These are phyloP conservation scores for Fusarium sp. DNA, from an alignment of 2,329 filamentous ascomycete species.

Conservation along the genomic window DNA sequence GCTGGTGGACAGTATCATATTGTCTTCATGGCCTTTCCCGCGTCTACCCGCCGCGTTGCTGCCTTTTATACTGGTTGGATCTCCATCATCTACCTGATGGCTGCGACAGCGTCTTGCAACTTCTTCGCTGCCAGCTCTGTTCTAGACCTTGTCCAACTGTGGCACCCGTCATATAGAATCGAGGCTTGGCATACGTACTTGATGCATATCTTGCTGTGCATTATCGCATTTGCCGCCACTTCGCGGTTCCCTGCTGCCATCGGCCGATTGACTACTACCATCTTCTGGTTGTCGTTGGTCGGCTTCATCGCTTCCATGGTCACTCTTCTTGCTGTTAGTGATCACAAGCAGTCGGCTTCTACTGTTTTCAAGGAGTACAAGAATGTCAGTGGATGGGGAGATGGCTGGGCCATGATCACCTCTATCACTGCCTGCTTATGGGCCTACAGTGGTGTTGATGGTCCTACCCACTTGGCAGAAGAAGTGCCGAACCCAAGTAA, in stretches of 20 bases:
- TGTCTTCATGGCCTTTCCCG: constrained; percentile 40
- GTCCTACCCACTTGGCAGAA: constrained; percentile 36
- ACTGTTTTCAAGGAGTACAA: constrained; percentile 37
- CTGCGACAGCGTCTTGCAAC: constrained; percentile 39
- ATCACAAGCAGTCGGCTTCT: constrained; percentile 25
- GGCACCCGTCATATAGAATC: constrained; percentile 31
- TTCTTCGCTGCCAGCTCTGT: constrained; percentile 41
- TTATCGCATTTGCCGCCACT: constrained; percentile 33
- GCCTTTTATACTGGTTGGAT: constrained; percentile 41
- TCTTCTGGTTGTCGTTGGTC: constrained; percentile 36
- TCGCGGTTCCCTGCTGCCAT: constrained; percentile 37
- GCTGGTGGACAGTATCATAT: constrained; percentile 43
- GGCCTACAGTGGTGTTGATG: constrained; percentile 39
- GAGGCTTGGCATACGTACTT: constrained; percentile 41
- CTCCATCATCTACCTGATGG: constrained; percentile 42
- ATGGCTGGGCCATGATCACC: constrained; percentile 39
- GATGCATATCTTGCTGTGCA: constrained; percentile 37
- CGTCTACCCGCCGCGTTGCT: constrained; percentile 33
- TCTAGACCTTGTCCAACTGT: constrained; percentile 34
- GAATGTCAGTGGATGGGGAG: constrained; percentile 40
- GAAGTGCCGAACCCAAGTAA: constrained; percentile 41
- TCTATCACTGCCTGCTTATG: constrained; percentile 39
- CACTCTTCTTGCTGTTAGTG: constrained; percentile 33
- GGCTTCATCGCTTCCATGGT: constrained; percentile 39
- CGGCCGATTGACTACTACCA: constrained; percentile 34